Base-by-base conservation (phyloP, 345 rosid species). In the Camelina sativa region DNA sequence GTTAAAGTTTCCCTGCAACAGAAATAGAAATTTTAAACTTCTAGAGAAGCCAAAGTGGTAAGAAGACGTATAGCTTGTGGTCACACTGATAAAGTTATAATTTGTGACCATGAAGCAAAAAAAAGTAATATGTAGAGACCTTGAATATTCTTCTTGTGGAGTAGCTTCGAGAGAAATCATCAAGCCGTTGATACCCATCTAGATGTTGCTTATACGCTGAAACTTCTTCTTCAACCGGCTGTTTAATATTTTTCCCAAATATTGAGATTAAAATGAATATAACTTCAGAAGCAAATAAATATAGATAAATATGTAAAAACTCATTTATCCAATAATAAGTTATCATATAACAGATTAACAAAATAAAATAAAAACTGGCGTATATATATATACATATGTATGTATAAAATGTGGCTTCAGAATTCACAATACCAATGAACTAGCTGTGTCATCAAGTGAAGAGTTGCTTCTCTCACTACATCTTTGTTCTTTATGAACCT, bases 361-460 rank as follows among this genome's bases (percentile, higher is more conserved):
- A 38, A 38, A 10, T 10, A 38, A 11, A 28, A 25, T 25, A 38
- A 38, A 38, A 40, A 4, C 13, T 43, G 12, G 54, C 32, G 1
- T 4, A 28, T 28, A 66, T 30, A 66, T 30, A 35, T 35, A 48
- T 3, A 35, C 23, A 11, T 25, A 25, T 3, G 28, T 25, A 25
- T 25, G 28, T 3, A 25, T 3, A 61, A 28, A 60, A 7, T 56
- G 3, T 69, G 56, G 48, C 16, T 3, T 34, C 11, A 20, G 25
- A 32, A 56, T 32, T 37, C 5, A 3, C 5, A 28, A 57, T 35
- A 75, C 83, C 76, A 76, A 75, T 51, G 97, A 92, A 80, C 88
- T 86, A 57, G 96, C 97, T 38, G 97, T 92, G 82, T 92, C 97
- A 69, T 86, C 88, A 50, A 86, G 87, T 64, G 62, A 80, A 32